These are phyloP conservation scores for Beauveria sp. DNA, from an alignment of 2,329 filamentous ascomycete species.

Conservation along the genomic window DNA sequence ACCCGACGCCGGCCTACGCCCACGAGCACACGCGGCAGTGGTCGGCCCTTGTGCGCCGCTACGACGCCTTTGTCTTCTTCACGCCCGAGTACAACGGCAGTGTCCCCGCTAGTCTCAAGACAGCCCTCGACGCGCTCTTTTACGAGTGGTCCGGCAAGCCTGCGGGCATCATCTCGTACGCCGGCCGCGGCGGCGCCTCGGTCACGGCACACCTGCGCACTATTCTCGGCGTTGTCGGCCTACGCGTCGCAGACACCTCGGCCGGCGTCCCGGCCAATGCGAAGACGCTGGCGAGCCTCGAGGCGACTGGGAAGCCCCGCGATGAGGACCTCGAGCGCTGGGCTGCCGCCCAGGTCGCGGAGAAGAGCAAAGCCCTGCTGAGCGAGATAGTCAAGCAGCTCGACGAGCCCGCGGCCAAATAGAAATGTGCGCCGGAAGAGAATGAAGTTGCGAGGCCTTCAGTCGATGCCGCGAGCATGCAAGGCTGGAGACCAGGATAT, in stretches of 20 bases:
- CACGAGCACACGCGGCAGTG: slow-evolving; percentile 32
- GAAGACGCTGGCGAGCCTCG: slow-evolving; percentile 5
- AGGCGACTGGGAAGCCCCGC: background rate
- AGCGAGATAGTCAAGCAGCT: slow-evolving; percentile 6
- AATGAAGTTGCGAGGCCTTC: background rate
- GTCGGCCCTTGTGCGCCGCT: slow-evolving; percentile 31
- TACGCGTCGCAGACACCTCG: background rate
- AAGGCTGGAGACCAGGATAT: background rate
- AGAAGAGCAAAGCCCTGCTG: slow-evolving; percentile 1
- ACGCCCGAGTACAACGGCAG: slow-evolving; percentile 46
- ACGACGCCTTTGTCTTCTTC: slow-evolving; percentile 37
- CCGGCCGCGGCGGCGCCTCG: slow-evolving; percentile 31
- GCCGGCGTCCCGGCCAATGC: background rate
- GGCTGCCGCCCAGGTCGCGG: background rate
- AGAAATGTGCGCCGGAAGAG: background rate
- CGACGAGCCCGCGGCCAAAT: background rate
- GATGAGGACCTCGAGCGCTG: slow-evolving; percentile 7
- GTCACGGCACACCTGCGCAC: slow-evolving; percentile 2
- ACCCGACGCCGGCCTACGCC: slow-evolving; percentile 22
- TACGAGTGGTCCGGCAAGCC: slow-evolving; percentile 50
- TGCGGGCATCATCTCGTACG: slow-evolving; percentile 44
- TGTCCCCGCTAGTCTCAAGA: slow-evolving; percentile 44
- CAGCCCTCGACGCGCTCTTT: slow-evolving; percentile 50
- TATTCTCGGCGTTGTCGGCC: background rate
- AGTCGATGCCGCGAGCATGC: background rate